Evolutionary conservation across 1,284 basidiomycete genomes (phyloP), one percentile per base, ranked within the genome.

Genomic region (Rhizoctonia solani): DNA sequence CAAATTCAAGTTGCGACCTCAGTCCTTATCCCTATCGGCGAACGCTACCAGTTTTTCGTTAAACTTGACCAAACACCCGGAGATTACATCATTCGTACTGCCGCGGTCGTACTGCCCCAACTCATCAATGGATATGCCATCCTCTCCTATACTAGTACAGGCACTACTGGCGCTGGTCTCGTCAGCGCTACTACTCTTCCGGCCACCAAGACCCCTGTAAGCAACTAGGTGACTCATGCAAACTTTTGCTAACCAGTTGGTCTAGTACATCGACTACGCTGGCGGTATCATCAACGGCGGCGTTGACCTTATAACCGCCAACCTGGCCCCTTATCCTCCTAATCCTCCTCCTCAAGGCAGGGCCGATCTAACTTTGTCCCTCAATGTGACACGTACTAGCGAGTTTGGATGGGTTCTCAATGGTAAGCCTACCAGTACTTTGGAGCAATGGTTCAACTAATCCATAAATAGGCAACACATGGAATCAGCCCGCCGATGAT

Each of bases 71-170:
- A n/a, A n/a, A n/a, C n/a, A n/a, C n/a, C 23, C 25, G 68, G 54
- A 23, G 68, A 69, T 41, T 69, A 67, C 47, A 30, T 52, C 13
- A 69, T 69, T 13, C 68, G 68, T 39, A 55, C 54, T 16, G 63
- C 68, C 13, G 65, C 65, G 9, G 49, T 54, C 1, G 54, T 61
- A 0, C 44, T 58, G 1, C 68, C 68, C 16, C 65, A 69, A 41
- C 41, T 67, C 13, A 50, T 69, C 19, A 67, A 61, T 9, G 68
- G 68, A 3, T 69, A 59, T 25, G 25, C 46, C 13, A 53, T 67
- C n/a, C 39, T 69, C 6, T 59, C 65, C 2, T 69, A 69, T 30
- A 59, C 23, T 47, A 54, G 54, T 11, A 21, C 54, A 1, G 11
- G 4, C 29, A 29, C 50, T 19, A 23, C 63, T 11, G 16, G 46